A percentile compares a stretch with the other conserved stretches of the same genome.
phyloP scores from a whole-genome alignment of 257 asterid species.

The Jaltomata sinuosa region DNA sequence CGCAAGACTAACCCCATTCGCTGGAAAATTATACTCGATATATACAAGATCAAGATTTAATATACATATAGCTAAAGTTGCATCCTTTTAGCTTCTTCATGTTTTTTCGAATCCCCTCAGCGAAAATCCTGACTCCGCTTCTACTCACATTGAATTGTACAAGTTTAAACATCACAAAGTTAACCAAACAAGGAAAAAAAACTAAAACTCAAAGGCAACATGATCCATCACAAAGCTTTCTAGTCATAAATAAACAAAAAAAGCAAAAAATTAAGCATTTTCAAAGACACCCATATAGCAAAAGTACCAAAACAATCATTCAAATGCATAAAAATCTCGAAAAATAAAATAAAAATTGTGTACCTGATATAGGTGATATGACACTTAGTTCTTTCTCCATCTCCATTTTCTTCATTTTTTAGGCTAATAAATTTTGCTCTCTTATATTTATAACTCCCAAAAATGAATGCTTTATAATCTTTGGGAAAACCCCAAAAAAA shows the following conservation, averaged over 20 bases:
- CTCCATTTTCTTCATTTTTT: background rate
- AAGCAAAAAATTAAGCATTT: background rate
- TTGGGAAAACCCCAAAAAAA: background rate
- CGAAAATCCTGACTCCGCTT: no score
- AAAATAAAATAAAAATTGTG: background rate
- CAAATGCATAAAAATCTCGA: background rate
- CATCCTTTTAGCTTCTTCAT: no score
- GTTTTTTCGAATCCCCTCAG: no score
- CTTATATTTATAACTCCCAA: no score
- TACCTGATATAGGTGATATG: background rate
- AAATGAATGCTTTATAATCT: background rate
- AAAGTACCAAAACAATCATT: background rate
- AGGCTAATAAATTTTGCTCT: no score
- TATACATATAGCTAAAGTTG: no score
- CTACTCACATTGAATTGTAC: background rate
- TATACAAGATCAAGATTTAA: no score
- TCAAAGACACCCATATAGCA: background rate
- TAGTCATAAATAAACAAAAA: background rate
- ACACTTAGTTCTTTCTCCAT: background rate
- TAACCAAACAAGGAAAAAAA: background rate
- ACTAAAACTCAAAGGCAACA: background rate
- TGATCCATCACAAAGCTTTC: background rate
- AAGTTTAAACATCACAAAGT: background rate
- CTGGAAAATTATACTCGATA: no score
- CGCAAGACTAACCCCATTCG: no score